Evolutionary conservation across 2,329 filamentous ascomycete species (phyloP).

Genomic region (Fusarium beomiforme): DNA sequence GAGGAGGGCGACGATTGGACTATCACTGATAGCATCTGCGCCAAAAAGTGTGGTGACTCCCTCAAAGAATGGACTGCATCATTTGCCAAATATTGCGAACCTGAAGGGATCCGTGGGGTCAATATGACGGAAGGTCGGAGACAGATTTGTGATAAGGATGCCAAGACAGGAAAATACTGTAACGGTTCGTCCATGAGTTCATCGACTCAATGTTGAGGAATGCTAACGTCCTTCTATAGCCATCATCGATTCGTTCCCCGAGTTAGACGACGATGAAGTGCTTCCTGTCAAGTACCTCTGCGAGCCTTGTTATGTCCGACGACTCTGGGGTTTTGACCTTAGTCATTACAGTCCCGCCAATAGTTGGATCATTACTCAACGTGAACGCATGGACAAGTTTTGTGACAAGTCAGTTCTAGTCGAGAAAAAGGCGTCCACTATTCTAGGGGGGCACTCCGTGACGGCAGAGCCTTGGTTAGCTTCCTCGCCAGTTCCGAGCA

Average conservation of each 20-base stretch:
- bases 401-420: not conserved
- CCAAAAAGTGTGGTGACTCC: not conserved
- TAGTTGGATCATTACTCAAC: not conserved
- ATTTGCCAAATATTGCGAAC: not conserved
- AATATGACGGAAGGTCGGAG: not conserved
- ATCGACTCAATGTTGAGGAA: fast-evolving
- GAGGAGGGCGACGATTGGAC: not conserved
- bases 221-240: not conserved
- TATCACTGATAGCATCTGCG: not conserved
- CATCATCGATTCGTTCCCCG: not conserved
- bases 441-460: too few species aligned
- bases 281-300: not conserved
- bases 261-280: not conserved
- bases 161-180: not conserved
- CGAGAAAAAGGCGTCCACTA: not conserved
- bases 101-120: not conserved
- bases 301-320: slow-evolving; percentile 2
- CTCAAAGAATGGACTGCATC: not conserved
- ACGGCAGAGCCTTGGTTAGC: not conserved
- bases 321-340: slow-evolving; percentile 5
- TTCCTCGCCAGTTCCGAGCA: not conserved
- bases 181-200: not conserved
- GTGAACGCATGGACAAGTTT: not conserved
- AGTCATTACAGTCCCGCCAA: not conserved
- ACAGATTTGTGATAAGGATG: slow-evolving; percentile 15